Conservation (phyloP, 805 yeast genomes). For the Kodamaea laetipori region DNA sequence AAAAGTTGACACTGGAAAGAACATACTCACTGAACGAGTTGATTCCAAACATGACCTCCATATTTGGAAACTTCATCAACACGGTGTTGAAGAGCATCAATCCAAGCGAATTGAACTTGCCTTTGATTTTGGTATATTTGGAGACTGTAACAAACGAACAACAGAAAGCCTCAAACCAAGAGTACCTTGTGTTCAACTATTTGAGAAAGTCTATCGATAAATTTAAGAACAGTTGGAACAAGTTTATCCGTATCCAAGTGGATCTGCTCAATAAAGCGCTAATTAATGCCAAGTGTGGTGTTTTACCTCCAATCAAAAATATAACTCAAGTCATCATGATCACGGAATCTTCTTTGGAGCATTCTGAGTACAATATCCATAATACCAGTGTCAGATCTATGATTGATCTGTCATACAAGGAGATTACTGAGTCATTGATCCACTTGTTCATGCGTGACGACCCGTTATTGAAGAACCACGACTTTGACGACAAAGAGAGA, state of each 20-base stretch:
- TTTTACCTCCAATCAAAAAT: constrained; percentile 36
- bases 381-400: constrained; percentile 23
- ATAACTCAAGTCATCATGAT: constrained; percentile 34
- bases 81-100: constrained; percentile 36
- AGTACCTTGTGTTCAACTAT: constrained; percentile 52
- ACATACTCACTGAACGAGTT: constrained; percentile 47
- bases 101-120: constrained; percentile 39
- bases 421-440: constrained; percentile 35
- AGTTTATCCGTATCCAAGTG: constrained; percentile 57
- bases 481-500: constrained; percentile 46
- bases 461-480: constrained; percentile 45
- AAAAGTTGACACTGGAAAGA: constrained; percentile 41
- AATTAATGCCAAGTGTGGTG: constrained; percentile 39
- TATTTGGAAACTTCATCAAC: constrained; percentile 48
- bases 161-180: constrained; percentile 58
- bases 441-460: constrained; percentile 43
- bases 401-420: constrained; percentile 33
- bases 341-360: constrained; percentile 37
- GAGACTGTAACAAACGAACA: constrained; percentile 34
- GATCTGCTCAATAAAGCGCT: constrained; percentile 37
- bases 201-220: constrained; percentile 55
- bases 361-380: constrained; percentile 20
- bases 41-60: constrained; percentile 44
- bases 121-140: constrained; percentile 33
- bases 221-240: constrained; percentile 57